Evolutionary conservation across 495 filamentous ascomycete species (phyloP).

Genomic region (Aspergillus affinis): DNA sequence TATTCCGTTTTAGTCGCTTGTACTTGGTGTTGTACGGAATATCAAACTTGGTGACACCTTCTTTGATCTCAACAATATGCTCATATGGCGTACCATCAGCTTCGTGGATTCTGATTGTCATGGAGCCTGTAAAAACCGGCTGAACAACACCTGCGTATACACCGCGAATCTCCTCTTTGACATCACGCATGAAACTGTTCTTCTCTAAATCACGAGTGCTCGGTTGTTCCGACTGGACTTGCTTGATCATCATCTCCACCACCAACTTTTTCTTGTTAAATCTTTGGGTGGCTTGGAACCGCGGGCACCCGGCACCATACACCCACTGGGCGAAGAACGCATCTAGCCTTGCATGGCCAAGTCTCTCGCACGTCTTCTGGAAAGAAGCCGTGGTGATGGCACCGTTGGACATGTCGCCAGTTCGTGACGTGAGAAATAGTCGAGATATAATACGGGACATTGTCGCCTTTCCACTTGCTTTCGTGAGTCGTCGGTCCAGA

Average conservation of each 20-base stretch:
- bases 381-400: conserved; percentile 74
- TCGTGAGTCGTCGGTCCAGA: conserved; percentile 83
- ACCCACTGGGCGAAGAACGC: conserved; percentile 94
- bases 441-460: conserved; percentile 80
- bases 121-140: conserved; percentile 85
- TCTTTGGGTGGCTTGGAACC: conserved; percentile 75
- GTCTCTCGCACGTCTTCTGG: conserved; percentile 77
- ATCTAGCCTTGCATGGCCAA: conserved; percentile 81
- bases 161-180: conserved; percentile 70
- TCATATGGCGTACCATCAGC: conserved; percentile 98
- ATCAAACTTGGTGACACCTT: conserved; percentile 75
- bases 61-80: conserved; percentile 93
- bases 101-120: conserved; percentile 98
- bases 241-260: conserved; percentile 87
- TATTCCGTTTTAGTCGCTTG: conserved; percentile 91
- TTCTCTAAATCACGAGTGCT: conserved; percentile 56
- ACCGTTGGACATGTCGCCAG: conserved; percentile 69
- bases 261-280: conserved; percentile 99
- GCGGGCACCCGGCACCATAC: conserved; percentile 79
- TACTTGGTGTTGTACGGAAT: conserved; percentile 99
- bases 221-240: conserved; percentile 63
- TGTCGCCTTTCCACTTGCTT: conserved; percentile 78
- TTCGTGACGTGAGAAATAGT: conserved; percentile 78
- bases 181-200: conserved; percentile 75
- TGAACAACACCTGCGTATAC: conserved; percentile 70